phyloP scores from a whole-genome alignment of 1,284 basidiomycete genomes.

The Vanrija sp. region DNA sequence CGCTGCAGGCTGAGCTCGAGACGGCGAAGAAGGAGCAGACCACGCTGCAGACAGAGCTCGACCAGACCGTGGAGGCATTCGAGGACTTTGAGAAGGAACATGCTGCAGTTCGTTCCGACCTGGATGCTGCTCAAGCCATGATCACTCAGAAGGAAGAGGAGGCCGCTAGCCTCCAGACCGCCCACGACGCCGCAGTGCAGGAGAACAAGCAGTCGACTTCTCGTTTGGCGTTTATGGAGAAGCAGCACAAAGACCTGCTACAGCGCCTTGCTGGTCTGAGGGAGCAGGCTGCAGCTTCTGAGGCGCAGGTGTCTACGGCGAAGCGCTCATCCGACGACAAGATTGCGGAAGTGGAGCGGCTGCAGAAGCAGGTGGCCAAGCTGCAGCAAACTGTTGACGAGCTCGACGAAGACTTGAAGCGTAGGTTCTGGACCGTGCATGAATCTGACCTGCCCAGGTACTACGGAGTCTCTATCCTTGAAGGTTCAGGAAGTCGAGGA shows the following conservation, averaged over 20 bases:
- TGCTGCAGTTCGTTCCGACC: background rate
- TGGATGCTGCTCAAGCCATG: background rate
- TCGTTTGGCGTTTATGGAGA: conserved; percentile 9
- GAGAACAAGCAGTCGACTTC: conserved; percentile 3
- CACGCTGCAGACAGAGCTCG: background rate
- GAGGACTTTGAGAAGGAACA: conserved; percentile 1
- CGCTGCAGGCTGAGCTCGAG: conserved; percentile 65
- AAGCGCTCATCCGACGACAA: background rate
- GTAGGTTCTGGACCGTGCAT: background rate
- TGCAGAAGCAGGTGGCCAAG: conserved; percentile 21
- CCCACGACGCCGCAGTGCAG: background rate
- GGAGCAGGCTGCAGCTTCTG: conserved; percentile 4
- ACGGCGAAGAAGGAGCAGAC: conserved; percentile 57
- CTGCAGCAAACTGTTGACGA: background rate
- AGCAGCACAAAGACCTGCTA: conserved; percentile 7
- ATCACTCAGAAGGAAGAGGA: background rate
- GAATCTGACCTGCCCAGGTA: background rate
- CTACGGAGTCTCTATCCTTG: conserved; percentile 3
- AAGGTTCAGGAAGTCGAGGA: conserved; percentile 21
- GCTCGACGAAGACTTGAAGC: conserved; percentile 12
- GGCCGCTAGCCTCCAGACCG: background rate
- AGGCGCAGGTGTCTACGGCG: background rate
- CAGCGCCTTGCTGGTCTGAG: conserved; percentile 3
- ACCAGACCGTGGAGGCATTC: background rate
- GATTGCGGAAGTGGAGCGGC: conserved; percentile 25